phyloP scores from a whole-genome alignment of 2,329 filamentous ascomycete species.

The Chalaropsis thielavioides region DNA sequence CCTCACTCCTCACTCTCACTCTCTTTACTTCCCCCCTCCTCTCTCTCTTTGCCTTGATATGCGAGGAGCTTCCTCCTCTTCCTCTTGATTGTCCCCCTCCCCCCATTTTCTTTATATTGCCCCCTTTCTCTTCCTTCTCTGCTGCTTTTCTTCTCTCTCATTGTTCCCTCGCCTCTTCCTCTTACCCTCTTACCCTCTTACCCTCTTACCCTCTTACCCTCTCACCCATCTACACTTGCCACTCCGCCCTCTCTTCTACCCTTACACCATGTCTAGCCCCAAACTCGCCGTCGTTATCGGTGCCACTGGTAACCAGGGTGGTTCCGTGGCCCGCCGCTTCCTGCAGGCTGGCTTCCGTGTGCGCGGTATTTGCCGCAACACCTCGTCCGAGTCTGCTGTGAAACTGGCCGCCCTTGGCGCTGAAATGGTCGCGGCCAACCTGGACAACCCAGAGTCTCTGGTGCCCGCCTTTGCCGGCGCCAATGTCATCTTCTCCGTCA shows the following conservation, averaged over 20 bases:
- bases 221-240: not conserved
- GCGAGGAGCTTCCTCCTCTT: not conserved
- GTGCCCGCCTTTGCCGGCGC: constrained; percentile 31
- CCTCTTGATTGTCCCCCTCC: not conserved
- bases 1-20: not conserved
- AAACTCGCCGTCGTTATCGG: constrained; percentile 34
- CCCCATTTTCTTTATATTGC: not conserved
- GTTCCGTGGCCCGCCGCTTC: constrained; percentile 37
- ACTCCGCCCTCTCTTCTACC: not conserved
- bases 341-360: constrained; percentile 30
- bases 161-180: not conserved
- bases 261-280: constrained; percentile 16
- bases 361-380: constrained; percentile 34
- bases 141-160: not conserved
- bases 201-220: not conserved
- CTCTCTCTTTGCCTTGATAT: too few relatives aligned
- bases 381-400: constrained; percentile 28
- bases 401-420: constrained; percentile 29
- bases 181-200: not conserved
- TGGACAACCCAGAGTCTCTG: constrained; percentile 30
- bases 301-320: constrained; percentile 37
- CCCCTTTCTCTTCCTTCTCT: not conserved
- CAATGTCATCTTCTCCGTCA: constrained; percentile 39
- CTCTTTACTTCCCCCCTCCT: too few relatives aligned
- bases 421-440: constrained; percentile 32